Evolutionary conservation across 2,329 filamentous ascomycete genomes (phyloP), one percentile per base, ranked within the genome.

Genomic region (Cladosporium colombiae): DNA sequence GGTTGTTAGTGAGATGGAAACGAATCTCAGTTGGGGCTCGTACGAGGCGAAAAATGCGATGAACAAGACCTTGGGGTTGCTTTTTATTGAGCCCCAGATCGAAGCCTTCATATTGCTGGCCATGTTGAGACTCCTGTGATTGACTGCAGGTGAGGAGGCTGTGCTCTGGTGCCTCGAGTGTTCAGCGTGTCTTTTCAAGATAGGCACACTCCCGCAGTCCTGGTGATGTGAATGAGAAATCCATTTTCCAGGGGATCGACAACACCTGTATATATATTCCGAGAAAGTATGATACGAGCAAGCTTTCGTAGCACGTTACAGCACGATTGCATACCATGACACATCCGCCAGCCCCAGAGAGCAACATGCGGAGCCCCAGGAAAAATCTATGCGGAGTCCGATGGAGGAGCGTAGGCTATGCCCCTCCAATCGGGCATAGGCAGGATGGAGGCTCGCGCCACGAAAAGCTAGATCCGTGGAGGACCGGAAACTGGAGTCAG

Each of bases 31-130:
- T 7, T 21, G 3, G 21, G 55, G 21, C 16, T 4, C 55, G 14
- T 33, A 61, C 58, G 58, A 61, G 13, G 40, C 65, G 46, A 69
- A 69, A 53, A 67, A 67, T 25, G 67, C 66, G 18, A 69, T 67
- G 53, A 67, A 65, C 57, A 69, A 44, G 7, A 69, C 50, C 25
- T 69, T 67, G 1, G 67, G 67, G 25, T 67, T 67, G 31, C 55
- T 57, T 37, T 62, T 59, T 21, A 68, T 44, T 8, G 65, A 64
- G 33, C 50, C 62, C 23, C 40, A 37, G 53, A 60, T 58, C 56
- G 67, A 67, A 44, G 55, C 35, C 46, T 68, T 67, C 33, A 35
- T 33, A 10, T 40, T 33, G n/a, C 31, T n/a, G 8, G 40, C 5
- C 55, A 57, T 57, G 3, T 11, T 57, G 33, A 57, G 2, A 13